phyloP scores from a whole-genome alignment of 441 rosid species.

The Biscutella auriculata region DNA sequence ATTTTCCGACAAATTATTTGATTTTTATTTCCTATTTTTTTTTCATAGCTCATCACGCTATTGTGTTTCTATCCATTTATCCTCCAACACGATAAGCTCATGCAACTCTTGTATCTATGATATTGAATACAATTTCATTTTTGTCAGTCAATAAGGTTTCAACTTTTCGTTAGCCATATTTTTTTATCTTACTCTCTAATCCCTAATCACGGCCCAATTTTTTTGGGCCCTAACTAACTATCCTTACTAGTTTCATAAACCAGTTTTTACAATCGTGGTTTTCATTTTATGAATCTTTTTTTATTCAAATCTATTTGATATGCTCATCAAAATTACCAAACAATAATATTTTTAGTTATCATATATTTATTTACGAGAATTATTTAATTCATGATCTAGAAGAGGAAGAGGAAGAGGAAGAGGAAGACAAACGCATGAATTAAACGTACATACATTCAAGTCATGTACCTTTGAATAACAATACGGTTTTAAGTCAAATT shows the following conservation, averaged over 20 bases:
- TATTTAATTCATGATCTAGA: neutral
- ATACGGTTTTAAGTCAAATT: constrained; percentile 3
- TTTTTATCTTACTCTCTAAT: neutral
- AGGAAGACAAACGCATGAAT: neutral
- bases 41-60: constrained; percentile 18
- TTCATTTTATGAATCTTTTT: neutral
- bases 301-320: neutral
- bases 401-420: neutral
- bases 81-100: neutral
- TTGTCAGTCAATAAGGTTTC: neutral
- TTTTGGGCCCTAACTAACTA: neutral
- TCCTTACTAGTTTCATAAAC: neutral
- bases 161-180: neutral
- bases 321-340: too few species aligned
- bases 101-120: neutral
- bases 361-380: neutral
- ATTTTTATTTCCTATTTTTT: too few species aligned
- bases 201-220: neutral
- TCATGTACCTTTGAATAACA: constrained; percentile 12
- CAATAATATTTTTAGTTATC: too few species aligned
- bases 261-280: too few species aligned
- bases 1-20: neutral
- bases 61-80: constrained; percentile 12
- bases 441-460: constrained; percentile 4
- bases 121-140: neutral